These are phyloP conservation scores for Saccharum officinarum DNA, from an alignment of 176 grass and related monocot species.

Conservation along the genomic window DNA sequence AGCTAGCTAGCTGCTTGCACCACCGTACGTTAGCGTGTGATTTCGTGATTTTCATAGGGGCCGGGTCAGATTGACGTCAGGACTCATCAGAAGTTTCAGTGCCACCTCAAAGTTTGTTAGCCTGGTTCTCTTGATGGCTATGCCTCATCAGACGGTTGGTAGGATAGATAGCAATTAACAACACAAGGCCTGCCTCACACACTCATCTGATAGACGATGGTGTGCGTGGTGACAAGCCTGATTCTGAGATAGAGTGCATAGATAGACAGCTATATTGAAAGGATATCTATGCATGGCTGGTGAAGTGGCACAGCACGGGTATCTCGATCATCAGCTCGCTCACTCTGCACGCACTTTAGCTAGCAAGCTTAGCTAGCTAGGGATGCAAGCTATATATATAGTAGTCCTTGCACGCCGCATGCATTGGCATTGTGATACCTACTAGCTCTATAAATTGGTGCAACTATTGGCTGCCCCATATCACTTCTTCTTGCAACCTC, in stretches of 20 bases:
- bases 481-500: neutral
- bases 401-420: neutral
- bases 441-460: conserved; percentile 48
- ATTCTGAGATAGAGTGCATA: neutral
- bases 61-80: neutral
- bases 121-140: conserved; percentile 49
- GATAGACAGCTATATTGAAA: conserved; percentile 18
- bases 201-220: neutral
- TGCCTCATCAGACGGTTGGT: conserved; percentile 62
- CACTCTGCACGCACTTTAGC: neutral
- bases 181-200: neutral
- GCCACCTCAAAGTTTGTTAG: conserved; percentile 70
- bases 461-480: conserved; percentile 48
- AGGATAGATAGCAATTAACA: conserved; percentile 15
- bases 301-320: conserved; percentile 45
- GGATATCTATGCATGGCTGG: conserved; percentile 38
- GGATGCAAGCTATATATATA: conserved; percentile 20
- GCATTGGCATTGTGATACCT: conserved; percentile 14
- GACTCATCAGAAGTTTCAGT: conserved; percentile 43
- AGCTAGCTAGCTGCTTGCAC: conserved; percentile 2
- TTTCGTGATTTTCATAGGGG: neutral
- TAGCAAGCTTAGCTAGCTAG: neutral
- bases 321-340: conserved; percentile 4
- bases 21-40: conserved; percentile 10
- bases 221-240: conserved; percentile 11